Conservation (phyloP, 2,329 filamentous ascomycete genomes). For the Epichloe sp. region DNA sequence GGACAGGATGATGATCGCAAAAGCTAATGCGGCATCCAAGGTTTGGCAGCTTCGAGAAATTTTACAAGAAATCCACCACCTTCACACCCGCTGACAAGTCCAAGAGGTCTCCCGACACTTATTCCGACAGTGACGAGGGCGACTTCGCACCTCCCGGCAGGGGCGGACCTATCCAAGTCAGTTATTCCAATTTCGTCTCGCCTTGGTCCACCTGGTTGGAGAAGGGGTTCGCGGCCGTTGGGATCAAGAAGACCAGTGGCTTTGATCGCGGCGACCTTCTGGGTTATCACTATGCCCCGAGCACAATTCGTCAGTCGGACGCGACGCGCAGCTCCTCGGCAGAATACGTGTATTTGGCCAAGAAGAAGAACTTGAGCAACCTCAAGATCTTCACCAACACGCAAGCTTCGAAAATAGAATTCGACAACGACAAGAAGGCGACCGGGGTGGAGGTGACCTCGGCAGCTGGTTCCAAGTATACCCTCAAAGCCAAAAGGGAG, state of each 20-base stretch:
- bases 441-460: conserved; percentile 22
- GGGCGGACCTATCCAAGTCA: conserved; percentile 14
- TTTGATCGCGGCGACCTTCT: conserved; percentile 13
- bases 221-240: conserved; percentile 15
- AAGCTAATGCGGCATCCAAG: not conserved
- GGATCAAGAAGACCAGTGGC: conserved; percentile 11
- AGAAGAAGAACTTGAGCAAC: conserved; percentile 12
- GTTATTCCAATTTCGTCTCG: conserved; percentile 15
- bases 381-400: conserved; percentile 28
- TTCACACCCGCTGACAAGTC: conserved; percentile 14
- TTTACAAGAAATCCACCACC: conserved; percentile 14
- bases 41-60: conserved; percentile 13
- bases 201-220: conserved; percentile 10
- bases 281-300: conserved; percentile 13
- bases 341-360: conserved; percentile 14
- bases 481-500: conserved; percentile 1
- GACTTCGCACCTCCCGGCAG: not conserved
- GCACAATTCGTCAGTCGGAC: conserved; percentile 10
- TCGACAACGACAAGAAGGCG: conserved; percentile 25
- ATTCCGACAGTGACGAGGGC: no score
- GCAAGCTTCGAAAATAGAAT: conserved; percentile 31
- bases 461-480: not conserved
- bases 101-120: conserved; percentile 8
- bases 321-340: conserved; percentile 15
- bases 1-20: not conserved